Evolutionary conservation across 805 yeast species (phyloP).

Genomic region (Saccharomycopsis malanga): DNA sequence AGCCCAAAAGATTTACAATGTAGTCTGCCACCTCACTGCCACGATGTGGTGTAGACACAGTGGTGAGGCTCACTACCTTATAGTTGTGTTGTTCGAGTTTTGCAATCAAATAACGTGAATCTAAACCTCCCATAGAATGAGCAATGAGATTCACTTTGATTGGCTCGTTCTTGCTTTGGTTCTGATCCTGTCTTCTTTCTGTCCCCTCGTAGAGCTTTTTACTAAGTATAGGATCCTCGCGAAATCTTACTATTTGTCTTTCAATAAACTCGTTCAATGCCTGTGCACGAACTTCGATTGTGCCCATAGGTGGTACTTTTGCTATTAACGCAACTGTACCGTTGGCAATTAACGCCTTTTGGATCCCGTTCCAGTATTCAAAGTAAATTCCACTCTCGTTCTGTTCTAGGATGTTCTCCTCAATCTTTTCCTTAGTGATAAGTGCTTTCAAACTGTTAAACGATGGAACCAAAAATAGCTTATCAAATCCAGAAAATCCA

Average conservation of each 20-base stretch:
- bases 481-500: slow-evolving; percentile 81
- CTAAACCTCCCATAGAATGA: slow-evolving; percentile 94
- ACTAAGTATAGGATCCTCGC: slow-evolving; percentile 1
- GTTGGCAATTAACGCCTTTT: slow-evolving; percentile 45
- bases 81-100: slow-evolving; percentile 41
- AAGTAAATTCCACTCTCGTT: slow-evolving; percentile 34
- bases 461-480: slow-evolving; percentile 38
- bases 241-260: slow-evolving; percentile 9
- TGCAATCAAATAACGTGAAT: slow-evolving; percentile 68
- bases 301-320: slow-evolving; percentile 76
- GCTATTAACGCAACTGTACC: slow-evolving; percentile 70
- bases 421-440: slow-evolving; percentile 22
- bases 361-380: slow-evolving; percentile 81
- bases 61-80: slow-evolving; percentile 67
- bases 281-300: slow-evolving; percentile 61
- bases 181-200: slow-evolving; percentile 11
- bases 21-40: slow-evolving; percentile 82
- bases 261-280: slow-evolving; percentile 46
- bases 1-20: slow-evolving; percentile 26
- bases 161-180: slow-evolving; percentile 26
- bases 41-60: slow-evolving; percentile 81
- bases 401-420: slow-evolving; percentile 6
- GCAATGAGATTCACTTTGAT: slow-evolving; percentile 68
- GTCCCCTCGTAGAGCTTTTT: slow-evolving; percentile 1
- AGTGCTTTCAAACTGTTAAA: slow-evolving; percentile 27